phyloP scores from a whole-genome alignment of 257 asterid genomes.

The Petrea volubilis region DNA sequence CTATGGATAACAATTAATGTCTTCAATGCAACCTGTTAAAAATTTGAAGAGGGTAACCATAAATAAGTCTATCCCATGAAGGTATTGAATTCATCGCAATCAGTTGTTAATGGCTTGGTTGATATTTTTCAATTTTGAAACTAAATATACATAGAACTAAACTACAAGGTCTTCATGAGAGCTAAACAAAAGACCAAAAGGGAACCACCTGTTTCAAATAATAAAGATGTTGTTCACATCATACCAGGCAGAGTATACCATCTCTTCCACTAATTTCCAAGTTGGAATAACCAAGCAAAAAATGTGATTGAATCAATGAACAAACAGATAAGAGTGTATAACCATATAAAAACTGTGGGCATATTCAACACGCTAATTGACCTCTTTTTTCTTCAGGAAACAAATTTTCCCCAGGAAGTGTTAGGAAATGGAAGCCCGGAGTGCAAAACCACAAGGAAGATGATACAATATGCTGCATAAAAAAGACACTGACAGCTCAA shows the following conservation, averaged over 20 bases:
- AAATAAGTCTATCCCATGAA: not conserved
- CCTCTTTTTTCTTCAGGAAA: not conserved
- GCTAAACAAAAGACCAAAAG: not conserved
- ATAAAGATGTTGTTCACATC: not conserved
- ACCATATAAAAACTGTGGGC: not conserved
- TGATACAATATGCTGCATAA: too few species aligned
- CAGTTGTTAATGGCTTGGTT: not conserved
- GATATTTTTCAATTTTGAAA: not conserved
- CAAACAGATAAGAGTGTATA: not conserved
- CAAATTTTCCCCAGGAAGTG: too few species aligned
- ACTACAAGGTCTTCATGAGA: not conserved
- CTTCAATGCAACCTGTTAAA: slow-evolving; percentile 80
- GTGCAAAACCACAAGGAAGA: too few species aligned
- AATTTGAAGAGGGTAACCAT: slow-evolving; percentile 1
- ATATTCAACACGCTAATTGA: not conserved
- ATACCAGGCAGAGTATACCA: not conserved
- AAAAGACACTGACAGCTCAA: not conserved
- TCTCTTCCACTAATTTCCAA: not conserved
- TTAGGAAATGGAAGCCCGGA: too few species aligned
- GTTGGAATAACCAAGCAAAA: not conserved
- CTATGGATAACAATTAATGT: slow-evolving; percentile 82
- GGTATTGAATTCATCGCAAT: not conserved
- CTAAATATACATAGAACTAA: not conserved
- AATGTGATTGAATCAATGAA: not conserved
- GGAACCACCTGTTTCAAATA: too few species aligned